A percentile compares a stretch with the other conserved stretches of the same genome.
phyloP scores from a whole-genome alignment of 371 early-diverging fungal species.

The Amoeboradix gromovi region DNA sequence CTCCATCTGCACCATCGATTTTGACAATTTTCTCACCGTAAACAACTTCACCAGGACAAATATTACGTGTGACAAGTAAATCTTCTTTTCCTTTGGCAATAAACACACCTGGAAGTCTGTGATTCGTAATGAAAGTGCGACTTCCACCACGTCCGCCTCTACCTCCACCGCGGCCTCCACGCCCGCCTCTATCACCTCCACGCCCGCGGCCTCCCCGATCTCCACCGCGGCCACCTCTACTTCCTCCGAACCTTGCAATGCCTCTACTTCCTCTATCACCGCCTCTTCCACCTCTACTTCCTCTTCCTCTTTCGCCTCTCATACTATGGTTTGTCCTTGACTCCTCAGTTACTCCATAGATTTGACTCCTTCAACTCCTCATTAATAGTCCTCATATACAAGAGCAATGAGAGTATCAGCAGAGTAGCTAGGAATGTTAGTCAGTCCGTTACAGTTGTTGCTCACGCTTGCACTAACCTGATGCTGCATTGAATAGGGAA shows the following conservation, averaged over 20 bases:
- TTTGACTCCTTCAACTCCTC: too few species aligned
- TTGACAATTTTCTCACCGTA: constrained; percentile 97
- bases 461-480: too few species aligned
- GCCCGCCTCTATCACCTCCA: constrained; percentile 12
- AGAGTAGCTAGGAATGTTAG: too few species aligned
- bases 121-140: constrained; percentile 86
- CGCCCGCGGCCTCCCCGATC: constrained; percentile 9
- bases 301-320: constrained; percentile 4
- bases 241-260: constrained; percentile 3
- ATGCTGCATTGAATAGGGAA: too few species aligned
- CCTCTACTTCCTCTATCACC: constrained; percentile 2
- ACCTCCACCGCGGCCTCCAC: constrained; percentile 28
- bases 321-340: too few species aligned
- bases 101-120: constrained; percentile 88
- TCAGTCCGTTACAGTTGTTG: too few species aligned
- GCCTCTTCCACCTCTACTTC: constrained; percentile 1
- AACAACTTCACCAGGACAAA: constrained; percentile 91
- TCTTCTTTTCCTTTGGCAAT: constrained; percentile 98
- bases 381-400: too few species aligned
- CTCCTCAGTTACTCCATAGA: too few species aligned
- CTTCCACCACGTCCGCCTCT: constrained; percentile 25
- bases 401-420: too few species aligned
- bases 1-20: constrained; percentile 60
- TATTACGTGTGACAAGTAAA: constrained; percentile 88
- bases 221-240: constrained; percentile 15